phyloP scores from a whole-genome alignment of 768 basidiomycete species.

The Collybiopsis confluens region DNA sequence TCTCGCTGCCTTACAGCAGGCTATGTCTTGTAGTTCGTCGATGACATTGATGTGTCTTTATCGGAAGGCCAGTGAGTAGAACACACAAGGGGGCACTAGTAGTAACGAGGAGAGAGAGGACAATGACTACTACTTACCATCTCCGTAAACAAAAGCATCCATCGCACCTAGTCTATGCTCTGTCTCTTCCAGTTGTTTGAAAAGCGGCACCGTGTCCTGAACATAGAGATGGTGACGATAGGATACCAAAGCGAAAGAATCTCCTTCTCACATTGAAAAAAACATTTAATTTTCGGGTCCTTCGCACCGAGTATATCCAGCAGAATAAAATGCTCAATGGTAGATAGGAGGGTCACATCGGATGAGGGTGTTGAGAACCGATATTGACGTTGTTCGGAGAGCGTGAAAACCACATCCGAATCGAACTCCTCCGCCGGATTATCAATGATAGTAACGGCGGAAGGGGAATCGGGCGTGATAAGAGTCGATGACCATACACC shows the following conservation, averaged over 20 bases:
- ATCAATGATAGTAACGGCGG: neutral
- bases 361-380: slow-evolving; percentile 33
- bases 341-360: slow-evolving; percentile 55
- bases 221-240: neutral
- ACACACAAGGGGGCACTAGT: neutral
- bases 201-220: slow-evolving; percentile 86
- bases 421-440: no score
- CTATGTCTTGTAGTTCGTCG: no score
- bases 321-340: slow-evolving; percentile 87
- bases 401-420: no score
- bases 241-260: neutral
- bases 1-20: no score
- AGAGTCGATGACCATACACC: slow-evolving; percentile 76
- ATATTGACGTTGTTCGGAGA: neutral
- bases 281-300: slow-evolving; percentile 72
- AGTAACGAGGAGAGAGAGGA: neutral
- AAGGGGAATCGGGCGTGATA: slow-evolving; percentile 42
- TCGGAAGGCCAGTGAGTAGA: no score
- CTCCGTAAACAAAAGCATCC: slow-evolving; percentile 53
- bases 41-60: no score
- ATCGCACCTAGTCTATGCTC: slow-evolving; percentile 67
- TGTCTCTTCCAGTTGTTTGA: slow-evolving; percentile 67
- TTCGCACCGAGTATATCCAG: slow-evolving; percentile 89
- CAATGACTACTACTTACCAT: slow-evolving; percentile 14
- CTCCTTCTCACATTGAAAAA: slow-evolving; percentile 51